Base-by-base conservation (phyloP, 1,284 basidiomycete genomes). In the Ustilago tritici region DNA sequence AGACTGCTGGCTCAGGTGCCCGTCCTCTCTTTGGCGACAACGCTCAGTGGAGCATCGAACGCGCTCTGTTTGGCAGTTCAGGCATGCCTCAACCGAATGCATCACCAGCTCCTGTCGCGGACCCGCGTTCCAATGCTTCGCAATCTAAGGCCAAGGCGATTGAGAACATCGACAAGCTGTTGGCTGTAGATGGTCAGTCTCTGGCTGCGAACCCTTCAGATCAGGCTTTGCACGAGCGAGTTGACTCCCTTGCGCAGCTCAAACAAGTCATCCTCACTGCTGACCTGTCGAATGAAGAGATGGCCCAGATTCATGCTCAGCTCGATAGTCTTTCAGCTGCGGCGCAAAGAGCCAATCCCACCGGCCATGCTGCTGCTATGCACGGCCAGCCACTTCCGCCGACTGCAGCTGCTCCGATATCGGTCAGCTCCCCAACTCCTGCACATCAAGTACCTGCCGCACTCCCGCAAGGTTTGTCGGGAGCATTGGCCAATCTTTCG, bases 271-370 rank as follows among this genome's bases (percentile, higher is more conserved):
- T 95, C 1, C 91, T 93, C 82, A 90, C 81, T 19, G 85, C 91
- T 2, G 92, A 92, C 15, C 91, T 95, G 17, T 93, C 93, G 2
- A 91, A 92, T 79, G 90, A 91, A 32, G 93, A 95, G 83, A 88
- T 95, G 34, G 89, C 89, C 47, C 92, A 94, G 82, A 95, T 96
- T 62, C 89, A 94, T 0, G 86, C 88, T 38, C 93, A 95, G 83
- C 86, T 96, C 7, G 91, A 92, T 41, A 89, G 89, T 36, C 87
- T 95, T 19, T 89, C 91, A 38, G 56, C 65, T 34, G 54, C 53
- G 6, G 43, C 69, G 19, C 64, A 68, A 35, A 41, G 34, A 35
- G 32, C 59, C 19, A 56, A 60, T 31, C 76, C 61, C 69, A 85
- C 83, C 60, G 79, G 71, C 36, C 70, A 73, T 36, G 77, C 82